Base-by-base conservation (phyloP, 305 asterid species). In the Plantago lanceolata region DNA sequence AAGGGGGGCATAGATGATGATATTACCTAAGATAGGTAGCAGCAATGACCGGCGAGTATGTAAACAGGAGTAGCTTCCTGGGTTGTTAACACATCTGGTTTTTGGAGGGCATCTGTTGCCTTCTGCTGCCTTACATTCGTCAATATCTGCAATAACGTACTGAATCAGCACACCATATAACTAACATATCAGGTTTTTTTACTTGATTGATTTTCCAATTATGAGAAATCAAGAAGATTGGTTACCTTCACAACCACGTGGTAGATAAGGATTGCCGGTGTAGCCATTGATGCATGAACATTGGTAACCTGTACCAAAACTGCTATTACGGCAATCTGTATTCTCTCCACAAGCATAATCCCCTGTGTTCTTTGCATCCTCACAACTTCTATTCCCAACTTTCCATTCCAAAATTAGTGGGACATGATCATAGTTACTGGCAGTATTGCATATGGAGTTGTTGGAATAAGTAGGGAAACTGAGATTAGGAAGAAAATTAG, bases 211-310 rank as follows among this genome's bases (percentile, higher is more conserved):
- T n/a, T n/a, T n/a, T n/a, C n/a, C n/a, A n/a, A n/a, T n/a, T n/a
- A n/a, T n/a, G n/a, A n/a, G n/a, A n/a, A n/a, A n/a, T n/a, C n/a
- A n/a, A n/a, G 28, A 24, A 24, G 28, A 24, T 24, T 24, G 28
- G 3, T 24, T 31, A 76, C 78, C 78, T 68, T 51, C 59, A 54
- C 81, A 76, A 51, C 81, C 78, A 12, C 69, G 72, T 19, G 68
- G 59, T 56, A 77, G 74, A 64, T 77, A 77, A 0, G 78, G 82
- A 64, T 73, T 73, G 56, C 82, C 82, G 15, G 44, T n/a, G 62
- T 55, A 77, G 11, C 78, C 82, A 9, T 4, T 19, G 0, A 76
- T 63, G 67, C 79, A 73, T 24, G 37, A 59, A 71, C 82, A 77
- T 8, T 67, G 71, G 53, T 70, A 66, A 5, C 79, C 79, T 50